Evolutionary conservation across 768 basidiomycete genomes (phyloP), one percentile per base, ranked within the genome.

Genomic region (Tricholoma bakamatsutake): DNA sequence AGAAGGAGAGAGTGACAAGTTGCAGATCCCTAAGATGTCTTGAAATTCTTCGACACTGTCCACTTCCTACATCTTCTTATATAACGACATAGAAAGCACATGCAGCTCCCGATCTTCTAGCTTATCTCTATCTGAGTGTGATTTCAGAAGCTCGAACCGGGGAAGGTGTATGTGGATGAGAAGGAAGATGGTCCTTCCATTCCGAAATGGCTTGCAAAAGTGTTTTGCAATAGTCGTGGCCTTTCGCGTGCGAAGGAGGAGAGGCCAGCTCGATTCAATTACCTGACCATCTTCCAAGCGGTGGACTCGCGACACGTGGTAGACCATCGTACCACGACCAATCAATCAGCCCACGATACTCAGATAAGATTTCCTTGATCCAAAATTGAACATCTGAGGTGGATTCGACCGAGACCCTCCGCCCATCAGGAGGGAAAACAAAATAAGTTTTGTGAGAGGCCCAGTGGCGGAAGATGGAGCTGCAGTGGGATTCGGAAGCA

Each of bases 31-130:
- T 43, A 65, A 71, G 4, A 64, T 54, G 3, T 59, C 48, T 52
- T 66, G 60, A 59, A 73, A 70, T 28, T 67, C 64, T 13, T 63
- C 61, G 0, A 66, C 42, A 31, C 48, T 60, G 0, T 45, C 53
- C 0, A 62, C 64, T 18, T 65, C 55, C 62, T 64, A 64, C 7
- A 71, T 55, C 2, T 58, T 61, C 24, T 59, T 30, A 47, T 65
- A 69, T 8, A 52, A 48, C n/a, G 58, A 53, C 47, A 60, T 60
- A 18, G 8, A 18, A 39, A 67, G 30, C 7, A 63, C 55, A n/a
- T 56, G 55, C 30, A 67, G 60, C 17, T 54, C 43, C 4, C 66
- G 60, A 21, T 62, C 52, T 13, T 37, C 40, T 5, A 52, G 12
- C 13, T 52, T 40, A 8, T 39, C 33, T 40, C 5, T 13, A 6